Conservation (phyloP, 352 stramenopile genomes). For the Phytopythium sindhum region DNA sequence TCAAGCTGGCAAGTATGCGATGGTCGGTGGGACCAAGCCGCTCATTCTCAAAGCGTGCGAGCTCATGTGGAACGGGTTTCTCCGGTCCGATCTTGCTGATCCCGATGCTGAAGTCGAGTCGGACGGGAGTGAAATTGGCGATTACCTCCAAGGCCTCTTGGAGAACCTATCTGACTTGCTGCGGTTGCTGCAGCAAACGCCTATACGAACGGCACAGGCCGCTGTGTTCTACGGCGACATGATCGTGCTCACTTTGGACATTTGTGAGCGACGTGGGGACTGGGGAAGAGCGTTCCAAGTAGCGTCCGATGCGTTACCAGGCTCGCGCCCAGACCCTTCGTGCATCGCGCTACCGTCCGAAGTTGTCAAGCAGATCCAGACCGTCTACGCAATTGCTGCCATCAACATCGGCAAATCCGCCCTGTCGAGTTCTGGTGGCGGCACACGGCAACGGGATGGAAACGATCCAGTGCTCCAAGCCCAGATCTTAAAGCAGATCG, state of each 20-base stretch:
- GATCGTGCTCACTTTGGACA: slow-evolving; percentile 43
- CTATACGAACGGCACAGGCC: background rate
- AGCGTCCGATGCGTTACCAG: slow-evolving; percentile 28
- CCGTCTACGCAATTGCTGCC: slow-evolving; percentile 43
- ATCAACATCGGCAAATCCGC: slow-evolving; percentile 50
- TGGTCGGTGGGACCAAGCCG: slow-evolving; percentile 9
- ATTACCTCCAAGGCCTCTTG: slow-evolving; percentile 22
- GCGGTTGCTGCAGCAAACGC: slow-evolving; percentile 19
- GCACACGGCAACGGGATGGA: slow-evolving; percentile 30
- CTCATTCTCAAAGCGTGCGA: slow-evolving; percentile 51
- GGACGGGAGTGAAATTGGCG: slow-evolving; percentile 7
- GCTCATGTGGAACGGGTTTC: slow-evolving; percentile 78
- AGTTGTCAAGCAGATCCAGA: slow-evolving; percentile 52
- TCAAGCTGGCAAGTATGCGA: slow-evolving; percentile 35
- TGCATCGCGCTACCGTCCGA: slow-evolving; percentile 13
- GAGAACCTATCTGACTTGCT: slow-evolving; percentile 20
- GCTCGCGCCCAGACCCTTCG: slow-evolving; percentile 14
- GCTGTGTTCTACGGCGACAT: slow-evolving; percentile 46
- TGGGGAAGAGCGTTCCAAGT: slow-evolving; percentile 43
- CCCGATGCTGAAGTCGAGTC: slow-evolving; percentile 14
- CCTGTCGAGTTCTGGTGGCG: slow-evolving; percentile 12
- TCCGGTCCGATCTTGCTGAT: slow-evolving; percentile 20
- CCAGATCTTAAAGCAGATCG: slow-evolving; percentile 65
- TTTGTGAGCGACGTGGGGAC: slow-evolving; percentile 44
- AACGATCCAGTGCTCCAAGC: slow-evolving; percentile 47